Evolutionary conservation across 2,329 filamentous ascomycete species (phyloP), one percentile per base, ranked within the genome.

Genomic region (Penicillium sp.): DNA sequence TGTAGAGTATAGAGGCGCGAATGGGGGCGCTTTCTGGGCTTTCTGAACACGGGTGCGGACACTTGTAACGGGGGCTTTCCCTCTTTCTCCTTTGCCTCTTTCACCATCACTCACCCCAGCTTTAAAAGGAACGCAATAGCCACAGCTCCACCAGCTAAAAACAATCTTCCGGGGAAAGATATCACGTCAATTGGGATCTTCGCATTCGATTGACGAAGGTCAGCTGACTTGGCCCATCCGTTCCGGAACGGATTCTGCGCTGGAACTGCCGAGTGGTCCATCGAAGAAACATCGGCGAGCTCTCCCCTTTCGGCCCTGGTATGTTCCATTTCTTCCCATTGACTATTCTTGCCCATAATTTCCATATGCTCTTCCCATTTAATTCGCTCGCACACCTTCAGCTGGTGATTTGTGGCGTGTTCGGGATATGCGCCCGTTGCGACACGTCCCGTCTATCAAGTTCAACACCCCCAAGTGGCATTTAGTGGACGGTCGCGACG

Each of bases 231-330:
- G 14, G 42, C 36, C 47, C 35, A 41, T 42, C 27, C 36, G 43
- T 52, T 51, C 53, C 42, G 42, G 42, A 46, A 35, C 53, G 52
- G 42, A 52, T 56, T 53, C 53, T 56, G 49, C 53, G 43, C 48
- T 47, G 53, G 49, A 53, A 47, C 53, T 34, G 42, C 34, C 49
- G 44, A 40, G 36, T 42, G 45, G 46, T 35, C 51, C 46, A 49
- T 43, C 36, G 47, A 51, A 32, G 47, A 44, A 55, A 52, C 47
- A 47, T 44, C 42, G 48, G 40, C 47, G 16, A 42, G 18, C 41
- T 36, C 47, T 44, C 53, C 55, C 55, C 50, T 54, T 62, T 62
- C 50, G 48, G 45, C 51, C 58, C 43, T 45, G 60, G 62, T 65
- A 65, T 55, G 62, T 61, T 51, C 10, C 18, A 16, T 49, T 30